phyloP scores from a whole-genome alignment of 2,329 filamentous ascomycete genomes.

The Plenodomus tracheiphilus region DNA sequence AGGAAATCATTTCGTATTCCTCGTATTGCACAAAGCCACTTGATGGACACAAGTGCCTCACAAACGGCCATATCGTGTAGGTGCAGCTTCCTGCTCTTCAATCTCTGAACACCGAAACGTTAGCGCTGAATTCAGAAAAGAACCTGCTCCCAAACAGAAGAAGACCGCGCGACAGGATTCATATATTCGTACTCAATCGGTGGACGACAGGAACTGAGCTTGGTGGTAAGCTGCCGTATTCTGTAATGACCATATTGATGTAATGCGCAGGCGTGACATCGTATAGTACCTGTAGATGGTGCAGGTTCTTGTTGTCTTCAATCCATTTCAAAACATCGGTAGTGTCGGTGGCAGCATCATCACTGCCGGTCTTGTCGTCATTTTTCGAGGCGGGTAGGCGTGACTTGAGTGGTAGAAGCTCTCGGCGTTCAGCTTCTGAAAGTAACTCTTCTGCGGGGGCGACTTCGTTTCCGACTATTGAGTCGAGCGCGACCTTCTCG shows the following conservation, averaged over 20 bases:
- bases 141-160: slow-evolving; percentile 2
- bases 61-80: background rate
- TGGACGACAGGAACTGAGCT: slow-evolving; percentile 80
- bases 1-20: too few relatives aligned
- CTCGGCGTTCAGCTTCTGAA: slow-evolving; percentile 37
- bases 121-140: slow-evolving; percentile 5
- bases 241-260: slow-evolving; percentile 86
- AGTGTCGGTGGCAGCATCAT: slow-evolving; percentile 23
- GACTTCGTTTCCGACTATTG: slow-evolving; percentile 92
- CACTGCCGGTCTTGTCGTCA: slow-evolving; percentile 27
- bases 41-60: background rate
- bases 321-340: slow-evolving; percentile 44
- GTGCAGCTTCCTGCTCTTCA: slow-evolving; percentile 12
- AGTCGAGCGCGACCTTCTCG: slow-evolving; percentile 84
- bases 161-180: slow-evolving; percentile 18
- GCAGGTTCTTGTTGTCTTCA: slow-evolving; percentile 49
- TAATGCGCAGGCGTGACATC: slow-evolving; percentile 89
- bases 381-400: slow-evolving; percentile 25
- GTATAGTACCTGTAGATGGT: slow-evolving; percentile 77
- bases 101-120: slow-evolving; percentile 11
- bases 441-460: slow-evolving; percentile 71
- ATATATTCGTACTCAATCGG: slow-evolving; percentile 53
- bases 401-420: slow-evolving; percentile 36
- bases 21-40: background rate
- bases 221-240: slow-evolving; percentile 83